Evolutionary conservation across 2,329 filamentous ascomycete genomes (phyloP), one percentile per base, ranked within the genome.

Genomic region (Trichoderma sp.): DNA sequence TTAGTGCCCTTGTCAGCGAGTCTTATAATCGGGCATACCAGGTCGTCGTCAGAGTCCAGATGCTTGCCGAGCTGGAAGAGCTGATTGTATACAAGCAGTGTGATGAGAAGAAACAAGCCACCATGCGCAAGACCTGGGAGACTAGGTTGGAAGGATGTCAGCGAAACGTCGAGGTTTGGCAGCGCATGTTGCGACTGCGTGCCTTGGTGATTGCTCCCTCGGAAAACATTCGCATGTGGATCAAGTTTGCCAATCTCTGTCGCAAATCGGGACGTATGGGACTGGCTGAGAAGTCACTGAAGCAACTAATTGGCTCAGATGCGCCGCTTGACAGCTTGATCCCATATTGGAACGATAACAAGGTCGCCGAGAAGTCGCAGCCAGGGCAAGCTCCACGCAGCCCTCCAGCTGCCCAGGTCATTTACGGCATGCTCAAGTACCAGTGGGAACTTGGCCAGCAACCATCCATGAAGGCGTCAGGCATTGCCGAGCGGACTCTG

Each of bases 171-270:
- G 96, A 99, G 76, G 93, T 98, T 3, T 99, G 96, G 96, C 94
- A 97, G 78, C 89, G 96, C 70, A 98, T 98, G 93, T 89, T 99
- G 67, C 96, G 97, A 77, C 90, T 99, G 37, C 90, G 96, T 70
- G 92, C 94, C 24, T 85, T 99, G 63, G 96, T 99, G 69, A 95
- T 98, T 70, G 90, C 90, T 0, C 95, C 96, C 0, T 89, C 89
- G 39, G 94, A 99, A 78, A 97, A 97, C 76, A 93, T 97, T 84
- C 92, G 97, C 75, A 99, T 99, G 94, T 97, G 94, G 90, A 98
- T 99, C 83, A 99, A 99, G 78, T 99, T 97, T 78, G 93, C 96
- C 75, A 99, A 98, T 75, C 88, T 99, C 6, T 99, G 96, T 80
- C 92, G 96, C 75, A 99, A 99, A 80, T 97, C 95, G 55, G 92